Base-by-base conservation (phyloP, 768 basidiomycete species). In the Galerina marginata region DNA sequence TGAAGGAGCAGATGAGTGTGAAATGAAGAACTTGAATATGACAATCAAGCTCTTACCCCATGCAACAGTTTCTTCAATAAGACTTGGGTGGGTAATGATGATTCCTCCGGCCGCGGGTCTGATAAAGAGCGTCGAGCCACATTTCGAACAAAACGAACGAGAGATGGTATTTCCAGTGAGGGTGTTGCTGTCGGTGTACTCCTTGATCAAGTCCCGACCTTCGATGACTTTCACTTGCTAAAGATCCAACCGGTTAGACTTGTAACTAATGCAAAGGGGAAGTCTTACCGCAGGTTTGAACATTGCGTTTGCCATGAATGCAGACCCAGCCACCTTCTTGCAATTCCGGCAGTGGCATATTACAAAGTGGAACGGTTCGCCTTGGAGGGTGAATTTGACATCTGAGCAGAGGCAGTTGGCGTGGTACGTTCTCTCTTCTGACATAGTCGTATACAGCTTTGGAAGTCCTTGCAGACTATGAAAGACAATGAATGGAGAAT, bases 301-400 rank as follows among this genome's bases (percentile, higher is more conserved):
- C 54, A 72, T 65, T 5, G 68, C 60, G 55, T 75, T 72, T n/a
- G 71, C 60, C 60, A 72, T 69, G 62, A 76, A 77, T 2, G 70
- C 73, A 26, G 71, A 71, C 29, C 75, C 76, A 11, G 68, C 65
- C 6, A 59, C 45, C 47, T 72, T 68, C 66, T 73, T 72, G 66
- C 76, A 77, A 50, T 77, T 74, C 26, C 23, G 33, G 57, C 76
- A 76, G 56, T 76, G 73, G 52, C 75, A 77, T 6, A 76, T 60
- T 4, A 66, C 56, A 58, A 68, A 76, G 40, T 69, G 65, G 53
- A 74, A 67, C 9, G 74, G 76, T 40, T 75, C 71, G 14, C 69
- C 72, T 12, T 44, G 46, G 39, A 74, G 52, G 25, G 67, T 66
- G 50, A 69, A 72, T 26, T 64, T 64, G n/a, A 75, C 65, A 7